A percentile compares a stretch with the other conserved stretches of the same genome.
These are phyloP conservation scores for Colletotrichum kahawae DNA, from an alignment of 2,329 filamentous ascomycete genomes.

Conservation along the genomic window DNA sequence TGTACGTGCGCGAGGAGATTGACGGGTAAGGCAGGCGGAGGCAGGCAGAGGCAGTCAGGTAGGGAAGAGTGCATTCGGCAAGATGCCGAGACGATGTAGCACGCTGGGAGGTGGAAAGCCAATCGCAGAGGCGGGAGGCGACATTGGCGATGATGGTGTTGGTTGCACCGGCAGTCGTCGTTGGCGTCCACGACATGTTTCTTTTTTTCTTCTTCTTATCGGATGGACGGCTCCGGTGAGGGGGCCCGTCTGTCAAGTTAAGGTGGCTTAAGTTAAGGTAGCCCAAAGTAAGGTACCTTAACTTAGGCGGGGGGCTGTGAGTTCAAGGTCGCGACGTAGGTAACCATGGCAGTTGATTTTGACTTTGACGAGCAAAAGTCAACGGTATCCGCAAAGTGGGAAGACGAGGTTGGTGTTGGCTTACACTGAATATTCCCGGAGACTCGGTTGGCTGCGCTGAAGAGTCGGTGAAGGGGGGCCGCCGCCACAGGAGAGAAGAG, in stretches of 20 bases:
- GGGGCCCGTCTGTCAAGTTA: neutral
- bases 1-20: neutral
- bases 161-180: neutral
- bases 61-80: neutral
- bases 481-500: neutral
- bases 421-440: neutral
- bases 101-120: neutral
- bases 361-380: neutral
- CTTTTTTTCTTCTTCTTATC: neutral
- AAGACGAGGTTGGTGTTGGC: neutral
- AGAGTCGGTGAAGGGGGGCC: slow-evolving; percentile 4
- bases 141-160: neutral
- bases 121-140: neutral
- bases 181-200: neutral
- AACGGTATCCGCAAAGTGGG: neutral
- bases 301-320: neutral
- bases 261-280: neutral
- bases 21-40: neutral
- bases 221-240: neutral
- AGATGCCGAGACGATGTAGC: slow-evolving; percentile 5
- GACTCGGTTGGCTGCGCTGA: neutral
- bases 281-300: neutral
- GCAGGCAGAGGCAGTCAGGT: neutral
- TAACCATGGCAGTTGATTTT: neutral
- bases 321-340: neutral